phyloP scores from a whole-genome alignment of 78 protist genomes.

The Mastigamoeba balamuthi region DNA sequence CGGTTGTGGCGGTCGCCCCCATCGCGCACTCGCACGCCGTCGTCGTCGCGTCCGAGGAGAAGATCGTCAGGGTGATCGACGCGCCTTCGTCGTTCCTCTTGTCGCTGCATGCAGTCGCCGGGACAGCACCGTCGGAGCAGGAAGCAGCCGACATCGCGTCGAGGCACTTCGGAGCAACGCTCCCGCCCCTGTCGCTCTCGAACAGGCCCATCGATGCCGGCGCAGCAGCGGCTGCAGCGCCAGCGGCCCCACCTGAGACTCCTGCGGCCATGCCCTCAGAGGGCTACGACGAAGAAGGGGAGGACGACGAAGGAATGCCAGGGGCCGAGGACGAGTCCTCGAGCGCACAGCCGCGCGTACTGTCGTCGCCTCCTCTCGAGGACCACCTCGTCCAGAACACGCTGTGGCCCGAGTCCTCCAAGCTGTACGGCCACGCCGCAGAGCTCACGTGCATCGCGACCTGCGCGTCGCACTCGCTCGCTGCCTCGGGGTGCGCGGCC shows the following conservation, averaged over 20 bases:
- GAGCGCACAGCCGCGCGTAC: neutral
- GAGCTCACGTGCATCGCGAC: neutral
- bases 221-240: neutral
- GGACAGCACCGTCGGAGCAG: neutral
- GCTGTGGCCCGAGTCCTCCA: constrained; percentile 17
- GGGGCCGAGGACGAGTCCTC: neutral
- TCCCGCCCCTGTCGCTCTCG: constrained; percentile 14
- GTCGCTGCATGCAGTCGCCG: neutral
- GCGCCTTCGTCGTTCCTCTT: neutral
- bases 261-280: neutral
- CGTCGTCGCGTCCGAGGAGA: constrained; percentile 10
- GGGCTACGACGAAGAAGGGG: neutral
- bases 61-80: neutral
- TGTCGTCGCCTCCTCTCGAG: neutral
- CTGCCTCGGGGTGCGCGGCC: neutral
- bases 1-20: neutral
- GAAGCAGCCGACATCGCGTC: neutral
- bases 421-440: constrained; percentile 14
- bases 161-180: constrained; percentile 1
- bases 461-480: neutral
- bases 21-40: neutral
- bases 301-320: neutral
- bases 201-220: neutral
- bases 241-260: neutral
- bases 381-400: constrained; percentile 13